Percentiles rank a stretch among this genome's conserved stretches.
phyloP scores from a whole-genome alignment of 1,284 basidiomycete genomes.

The Chalciporus sp. region DNA sequence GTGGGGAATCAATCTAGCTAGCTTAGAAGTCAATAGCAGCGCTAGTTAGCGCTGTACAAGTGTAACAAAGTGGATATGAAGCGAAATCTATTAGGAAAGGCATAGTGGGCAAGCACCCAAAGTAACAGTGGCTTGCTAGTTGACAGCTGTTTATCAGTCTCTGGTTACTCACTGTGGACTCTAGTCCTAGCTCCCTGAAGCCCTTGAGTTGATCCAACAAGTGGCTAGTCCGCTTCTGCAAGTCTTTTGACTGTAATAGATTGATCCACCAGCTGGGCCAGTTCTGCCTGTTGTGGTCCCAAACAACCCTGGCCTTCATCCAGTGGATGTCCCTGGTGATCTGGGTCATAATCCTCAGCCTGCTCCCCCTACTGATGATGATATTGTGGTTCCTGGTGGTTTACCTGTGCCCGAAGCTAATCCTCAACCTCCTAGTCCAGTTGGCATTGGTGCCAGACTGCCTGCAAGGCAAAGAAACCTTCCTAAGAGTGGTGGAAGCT shows the following conservation, averaged over 20 bases:
- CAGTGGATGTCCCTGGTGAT: not conserved
- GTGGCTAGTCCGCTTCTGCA: no score
- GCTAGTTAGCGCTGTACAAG: no score
- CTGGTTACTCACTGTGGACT: not conserved
- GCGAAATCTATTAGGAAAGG: no score
- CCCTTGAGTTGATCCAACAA: not conserved
- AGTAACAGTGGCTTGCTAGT: no score
- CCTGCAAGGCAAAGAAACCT: not conserved
- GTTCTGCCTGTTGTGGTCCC: not conserved
- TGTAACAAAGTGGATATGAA: no score
- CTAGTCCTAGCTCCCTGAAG: not conserved
- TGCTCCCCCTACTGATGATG: not conserved
- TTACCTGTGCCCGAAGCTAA: not conserved
- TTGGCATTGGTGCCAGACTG: constrained; percentile 5
- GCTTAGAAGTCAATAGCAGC: no score
- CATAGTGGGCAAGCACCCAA: no score
- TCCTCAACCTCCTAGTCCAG: not conserved
- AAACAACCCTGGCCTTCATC: not conserved
- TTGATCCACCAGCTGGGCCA: not conserved
- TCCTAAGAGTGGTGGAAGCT: no score
- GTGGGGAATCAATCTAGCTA: no score
- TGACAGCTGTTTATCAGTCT: not conserved
- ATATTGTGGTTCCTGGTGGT: not conserved
- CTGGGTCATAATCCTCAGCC: not conserved
- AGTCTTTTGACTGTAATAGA: no score